Base-by-base conservation (phyloP, 495 filamentous ascomycete species). In the Evernia prunastri region DNA sequence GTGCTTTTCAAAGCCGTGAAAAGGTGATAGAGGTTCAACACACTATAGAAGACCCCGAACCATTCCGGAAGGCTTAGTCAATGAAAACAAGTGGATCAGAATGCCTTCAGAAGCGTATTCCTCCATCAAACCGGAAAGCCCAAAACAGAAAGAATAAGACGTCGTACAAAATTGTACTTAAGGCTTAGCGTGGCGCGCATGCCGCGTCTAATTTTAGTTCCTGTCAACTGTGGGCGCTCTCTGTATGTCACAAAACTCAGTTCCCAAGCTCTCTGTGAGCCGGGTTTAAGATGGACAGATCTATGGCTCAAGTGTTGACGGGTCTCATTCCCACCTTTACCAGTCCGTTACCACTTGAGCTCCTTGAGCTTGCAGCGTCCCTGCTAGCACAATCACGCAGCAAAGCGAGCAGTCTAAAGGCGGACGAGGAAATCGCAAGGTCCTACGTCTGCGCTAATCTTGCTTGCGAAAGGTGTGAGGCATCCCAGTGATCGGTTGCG, bases 381-480 rank as follows among this genome's bases (percentile, higher is more conserved):
- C 82, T 97, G 15, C 84, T 97, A 40, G 89, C 91, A 31, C 93
- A 96, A 71, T 96, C 92, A 8, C 86, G 91, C 11, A 86, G 82
- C 71, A 87, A 86, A 36, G 91, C 92, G 36, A 85, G 84, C 67
- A 88, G 81, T 25, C 76, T 97, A 15, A 96, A 92, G 69, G 81
- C 86, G 11, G 90, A 94, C 62, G 93, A 98, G 74, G 93, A 98
- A 72, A 86, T 91, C 66, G 89, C 88, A 23, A 84, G 93, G 10
- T 82, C 85, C 13, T 96, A 94, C 74, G 90, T 89, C 13, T 97
- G 95, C 72, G 89, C 91, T 2, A 87, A 97, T 73, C 83, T 98
- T 40, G 94, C 94, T 45, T 97, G 93, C 76, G 89, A 91, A 74
- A 83, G 90, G 89, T 89, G 72, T 35, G 42, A 11, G 25, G 25